These are phyloP conservation scores for Oryza meyeriana DNA, from an alignment of 176 grass and related monocot genomes.

Conservation along the genomic window DNA sequence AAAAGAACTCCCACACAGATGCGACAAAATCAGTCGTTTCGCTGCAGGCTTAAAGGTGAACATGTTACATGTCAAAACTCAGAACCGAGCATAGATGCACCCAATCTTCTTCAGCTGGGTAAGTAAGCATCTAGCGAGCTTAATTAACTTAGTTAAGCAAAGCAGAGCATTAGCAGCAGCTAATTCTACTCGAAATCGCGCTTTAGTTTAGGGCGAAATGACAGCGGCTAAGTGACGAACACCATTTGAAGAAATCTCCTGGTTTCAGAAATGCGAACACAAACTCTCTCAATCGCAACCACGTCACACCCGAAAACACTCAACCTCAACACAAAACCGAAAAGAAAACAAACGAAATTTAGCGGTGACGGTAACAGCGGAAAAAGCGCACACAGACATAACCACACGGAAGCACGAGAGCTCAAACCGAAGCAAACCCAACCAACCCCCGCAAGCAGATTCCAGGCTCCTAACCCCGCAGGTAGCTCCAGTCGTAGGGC, in stretches of 20 bases:
- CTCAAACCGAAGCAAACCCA: background rate
- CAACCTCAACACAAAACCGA: background rate
- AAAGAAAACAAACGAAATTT: background rate
- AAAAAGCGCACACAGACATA: background rate
- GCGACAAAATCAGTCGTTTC: background rate
- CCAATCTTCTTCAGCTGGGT: background rate
- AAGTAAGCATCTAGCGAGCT: background rate
- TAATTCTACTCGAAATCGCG: background rate
- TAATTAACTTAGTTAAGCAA: background rate
- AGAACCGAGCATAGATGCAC: background rate
- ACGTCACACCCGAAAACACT: background rate
- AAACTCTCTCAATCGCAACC: background rate
- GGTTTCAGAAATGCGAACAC: background rate
- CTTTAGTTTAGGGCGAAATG: background rate
- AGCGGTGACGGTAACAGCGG: background rate
- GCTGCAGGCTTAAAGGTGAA: background rate
- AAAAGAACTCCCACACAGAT: conserved; percentile 9
- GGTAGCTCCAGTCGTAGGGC: conserved; percentile 90
- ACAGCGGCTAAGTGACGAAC: background rate
- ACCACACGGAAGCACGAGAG: background rate
- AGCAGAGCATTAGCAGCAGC: background rate
- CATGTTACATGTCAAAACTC: background rate
- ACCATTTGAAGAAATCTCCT: background rate
- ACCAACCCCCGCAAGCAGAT: background rate
- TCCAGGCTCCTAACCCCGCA: conserved; percentile 52